Percentiles rank a stretch among this genome's conserved stretches.
Conservation (phyloP, 2,329 filamentous ascomycete genomes). For the Fusarium albidum region DNA sequence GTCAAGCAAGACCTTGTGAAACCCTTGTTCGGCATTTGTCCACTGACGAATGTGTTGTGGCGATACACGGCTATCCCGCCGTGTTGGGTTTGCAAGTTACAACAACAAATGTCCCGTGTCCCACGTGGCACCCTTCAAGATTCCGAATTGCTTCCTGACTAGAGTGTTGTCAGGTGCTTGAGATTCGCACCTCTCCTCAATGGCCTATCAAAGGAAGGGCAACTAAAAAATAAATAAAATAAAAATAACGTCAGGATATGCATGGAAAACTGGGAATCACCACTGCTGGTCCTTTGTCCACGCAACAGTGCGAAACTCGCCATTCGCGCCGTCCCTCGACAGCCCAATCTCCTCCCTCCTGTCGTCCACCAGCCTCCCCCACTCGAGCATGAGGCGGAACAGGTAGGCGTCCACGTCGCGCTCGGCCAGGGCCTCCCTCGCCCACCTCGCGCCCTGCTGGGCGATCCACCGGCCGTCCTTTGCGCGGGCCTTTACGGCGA, state of each 20-base stretch:
- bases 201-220: too few species aligned
- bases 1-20: too few species aligned
- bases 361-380: constrained; percentile 75
- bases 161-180: too few species aligned
- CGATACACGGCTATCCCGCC: constrained; percentile 10
- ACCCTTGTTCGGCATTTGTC: too few species aligned
- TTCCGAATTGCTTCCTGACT: background rate
- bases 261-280: constrained; percentile 17
- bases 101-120: background rate
- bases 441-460: constrained; percentile 71
- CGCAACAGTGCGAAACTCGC: constrained; percentile 40
- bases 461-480: constrained; percentile 71
- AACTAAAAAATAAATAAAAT: constrained; percentile 3
- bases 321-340: constrained; percentile 35
- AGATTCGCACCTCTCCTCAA: background rate
- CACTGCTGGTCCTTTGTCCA: constrained; percentile 42
- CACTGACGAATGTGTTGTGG: too few species aligned
- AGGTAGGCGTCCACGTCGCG: constrained; percentile 85
- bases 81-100: constrained; percentile 3
- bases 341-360: constrained; percentile 56
- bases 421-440: constrained; percentile 66
- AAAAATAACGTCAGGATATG: background rate
- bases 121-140: constrained; percentile 1
- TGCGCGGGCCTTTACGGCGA: constrained; percentile 56
- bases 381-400: constrained; percentile 80